Evolutionary conservation across 345 rosid genomes (phyloP).

Genomic region (Populus simonii): DNA sequence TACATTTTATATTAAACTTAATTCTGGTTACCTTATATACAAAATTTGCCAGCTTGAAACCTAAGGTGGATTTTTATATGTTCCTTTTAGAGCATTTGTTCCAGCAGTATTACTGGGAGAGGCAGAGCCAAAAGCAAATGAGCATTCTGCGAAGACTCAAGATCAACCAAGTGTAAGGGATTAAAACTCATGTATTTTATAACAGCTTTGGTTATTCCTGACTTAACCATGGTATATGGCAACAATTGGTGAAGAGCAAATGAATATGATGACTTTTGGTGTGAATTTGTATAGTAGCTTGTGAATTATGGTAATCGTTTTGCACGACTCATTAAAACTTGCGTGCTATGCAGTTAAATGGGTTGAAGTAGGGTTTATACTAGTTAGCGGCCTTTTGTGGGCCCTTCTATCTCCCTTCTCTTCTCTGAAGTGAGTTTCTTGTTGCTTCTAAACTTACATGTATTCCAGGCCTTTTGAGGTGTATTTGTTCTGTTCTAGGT

Average conservation of each 20-base stretch:
- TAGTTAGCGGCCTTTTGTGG: background rate
- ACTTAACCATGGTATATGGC: background rate
- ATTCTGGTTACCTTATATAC: background rate
- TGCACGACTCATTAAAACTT: background rate
- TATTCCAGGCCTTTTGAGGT: background rate
- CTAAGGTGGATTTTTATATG: constrained; percentile 8
- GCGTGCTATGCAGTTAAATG: background rate
- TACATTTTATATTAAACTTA: background rate
- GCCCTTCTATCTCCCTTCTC: background rate
- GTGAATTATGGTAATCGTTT: background rate
- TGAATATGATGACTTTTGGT: background rate
- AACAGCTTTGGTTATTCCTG: background rate
- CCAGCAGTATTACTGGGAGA: constrained; percentile 97
- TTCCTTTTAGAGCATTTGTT: constrained; percentile 83
- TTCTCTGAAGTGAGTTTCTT: background rate
- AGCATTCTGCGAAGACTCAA: constrained; percentile 64
- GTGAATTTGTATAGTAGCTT: background rate
- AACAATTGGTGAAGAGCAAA: background rate
- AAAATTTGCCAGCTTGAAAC: background rate
- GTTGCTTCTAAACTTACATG: background rate
- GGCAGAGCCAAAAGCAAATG: constrained; percentile 71
- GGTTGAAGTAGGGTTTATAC: background rate
- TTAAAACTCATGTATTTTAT: background rate
- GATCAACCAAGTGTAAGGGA: constrained; percentile 67
- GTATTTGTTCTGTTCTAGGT: background rate